Conservation (phyloP, 148 eudicot species). For the Heliamphora exappendiculata region DNA sequence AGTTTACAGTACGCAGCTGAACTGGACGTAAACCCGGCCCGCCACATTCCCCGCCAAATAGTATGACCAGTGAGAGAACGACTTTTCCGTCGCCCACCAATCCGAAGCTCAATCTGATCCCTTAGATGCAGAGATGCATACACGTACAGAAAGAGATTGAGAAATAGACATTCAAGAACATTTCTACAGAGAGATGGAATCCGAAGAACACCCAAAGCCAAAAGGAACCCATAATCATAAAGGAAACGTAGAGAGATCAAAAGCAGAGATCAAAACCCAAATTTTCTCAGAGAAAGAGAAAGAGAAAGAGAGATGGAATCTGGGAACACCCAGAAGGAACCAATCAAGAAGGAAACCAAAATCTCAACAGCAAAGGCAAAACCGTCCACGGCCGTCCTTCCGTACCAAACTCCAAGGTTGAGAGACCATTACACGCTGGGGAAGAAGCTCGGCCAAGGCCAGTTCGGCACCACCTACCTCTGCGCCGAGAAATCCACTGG, state of each 20-base stretch:
- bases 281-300: neutral
- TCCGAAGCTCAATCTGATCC: neutral
- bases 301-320: constrained; percentile 10
- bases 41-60: neutral
- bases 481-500: constrained; percentile 51
- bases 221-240: neutral
- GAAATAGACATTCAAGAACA: neutral
- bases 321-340: neutral
- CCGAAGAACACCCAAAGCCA: neutral
- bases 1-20: neutral
- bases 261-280: neutral
- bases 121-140: neutral
- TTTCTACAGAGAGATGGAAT: neutral
- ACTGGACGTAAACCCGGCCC: neutral
- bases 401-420: constrained; percentile 49
- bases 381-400: constrained; percentile 43
- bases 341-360: constrained; percentile 24
- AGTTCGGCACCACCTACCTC: constrained; percentile 60
- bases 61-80: neutral
- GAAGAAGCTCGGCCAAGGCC: constrained; percentile 66
- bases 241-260: neutral
- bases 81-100: neutral
- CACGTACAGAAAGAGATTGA: neutral
- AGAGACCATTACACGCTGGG: constrained; percentile 55
- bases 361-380: constrained; percentile 31